A percentile compares a stretch with the other conserved stretches of the same genome.
These are phyloP conservation scores for Crithidia sp. DNA, from an alignment of 208 protist genomes.

Conservation along the genomic window DNA sequence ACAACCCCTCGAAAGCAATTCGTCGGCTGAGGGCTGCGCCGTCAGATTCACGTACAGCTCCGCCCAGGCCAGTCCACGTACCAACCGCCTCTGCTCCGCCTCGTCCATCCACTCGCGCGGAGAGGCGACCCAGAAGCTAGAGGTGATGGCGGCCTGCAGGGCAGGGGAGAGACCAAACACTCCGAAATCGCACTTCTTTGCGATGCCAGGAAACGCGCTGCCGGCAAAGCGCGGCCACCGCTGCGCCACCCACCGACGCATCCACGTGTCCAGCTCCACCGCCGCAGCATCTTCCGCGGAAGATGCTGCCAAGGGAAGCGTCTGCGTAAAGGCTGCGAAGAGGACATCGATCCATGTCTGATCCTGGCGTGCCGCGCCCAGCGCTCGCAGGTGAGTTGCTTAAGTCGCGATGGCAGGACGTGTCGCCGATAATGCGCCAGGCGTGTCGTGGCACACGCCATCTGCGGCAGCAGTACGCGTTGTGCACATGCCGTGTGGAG, in stretches of 20 bases:
- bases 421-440: conserved; percentile 15
- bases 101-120: not conserved
- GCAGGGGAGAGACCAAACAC: conserved; percentile 27
- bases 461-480: conserved; percentile 11
- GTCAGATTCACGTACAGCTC: conserved; percentile 58
- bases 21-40: not conserved
- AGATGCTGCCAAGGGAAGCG: conserved; percentile 9
- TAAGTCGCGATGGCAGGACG: conserved; percentile 8
- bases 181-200: conserved; percentile 19
- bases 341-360: conserved; percentile 71
- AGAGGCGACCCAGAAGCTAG: conserved; percentile 18
- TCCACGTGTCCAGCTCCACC: conserved; percentile 17
- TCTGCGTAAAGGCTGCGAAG: conserved; percentile 30
- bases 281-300: not conserved
- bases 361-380: no score
- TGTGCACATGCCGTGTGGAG: conserved; percentile 12
- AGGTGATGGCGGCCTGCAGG: conserved; percentile 22
- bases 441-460: conserved; percentile 15
- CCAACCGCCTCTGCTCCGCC: conserved; percentile 23
- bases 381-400: no score
- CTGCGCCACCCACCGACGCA: conserved; percentile 27
- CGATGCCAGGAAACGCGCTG: conserved; percentile 22
- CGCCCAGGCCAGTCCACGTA: conserved; percentile 75
- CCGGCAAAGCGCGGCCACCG: conserved; percentile 21
- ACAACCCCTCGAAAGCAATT: not conserved